Conservation (phyloP, 2,329 filamentous ascomycete species). For the Epichloe baconii region DNA sequence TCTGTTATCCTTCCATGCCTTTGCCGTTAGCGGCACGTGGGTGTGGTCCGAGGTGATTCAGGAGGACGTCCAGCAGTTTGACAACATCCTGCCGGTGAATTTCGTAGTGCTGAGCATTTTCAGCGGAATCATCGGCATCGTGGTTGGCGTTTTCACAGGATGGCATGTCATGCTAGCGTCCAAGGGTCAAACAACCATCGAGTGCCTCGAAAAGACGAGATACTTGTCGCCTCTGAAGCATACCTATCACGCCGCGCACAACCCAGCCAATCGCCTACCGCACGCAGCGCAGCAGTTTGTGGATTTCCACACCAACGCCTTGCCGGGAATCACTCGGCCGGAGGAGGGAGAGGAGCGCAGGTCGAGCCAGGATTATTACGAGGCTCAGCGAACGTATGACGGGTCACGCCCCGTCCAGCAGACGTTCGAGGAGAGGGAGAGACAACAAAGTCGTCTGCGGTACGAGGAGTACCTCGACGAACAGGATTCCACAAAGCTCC, state of each 20-base stretch:
- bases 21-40: constrained; percentile 67
- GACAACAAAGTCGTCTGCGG: constrained; percentile 37
- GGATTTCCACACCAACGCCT: constrained; percentile 68
- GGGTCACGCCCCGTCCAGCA: constrained; percentile 29
- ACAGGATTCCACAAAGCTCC: constrained; percentile 73
- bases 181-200: constrained; percentile 82
- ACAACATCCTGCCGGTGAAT: constrained; percentile 75
- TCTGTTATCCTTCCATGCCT: constrained; percentile 71
- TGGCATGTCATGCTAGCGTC: constrained; percentile 83
- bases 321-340: constrained; percentile 66
- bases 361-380: constrained; percentile 9
- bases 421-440: constrained; percentile 43
- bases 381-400: constrained; percentile 11
- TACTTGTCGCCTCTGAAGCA: constrained; percentile 72
- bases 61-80: constrained; percentile 55
- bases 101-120: constrained; percentile 80
- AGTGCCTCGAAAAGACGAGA: constrained; percentile 88
- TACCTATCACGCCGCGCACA: constrained; percentile 50
- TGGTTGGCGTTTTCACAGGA: constrained; percentile 74
- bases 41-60: constrained; percentile 71
- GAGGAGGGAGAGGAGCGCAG: constrained; percentile 63
- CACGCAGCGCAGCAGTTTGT: constrained; percentile 58
- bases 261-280: constrained; percentile 34
- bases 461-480: constrained; percentile 75
- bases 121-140: constrained; percentile 80